A percentile compares a stretch with the other conserved stretches of the same genome.
These are phyloP conservation scores for Jacaranda mimosifolia DNA, from an alignment of 257 asterid genomes.

Conservation along the genomic window DNA sequence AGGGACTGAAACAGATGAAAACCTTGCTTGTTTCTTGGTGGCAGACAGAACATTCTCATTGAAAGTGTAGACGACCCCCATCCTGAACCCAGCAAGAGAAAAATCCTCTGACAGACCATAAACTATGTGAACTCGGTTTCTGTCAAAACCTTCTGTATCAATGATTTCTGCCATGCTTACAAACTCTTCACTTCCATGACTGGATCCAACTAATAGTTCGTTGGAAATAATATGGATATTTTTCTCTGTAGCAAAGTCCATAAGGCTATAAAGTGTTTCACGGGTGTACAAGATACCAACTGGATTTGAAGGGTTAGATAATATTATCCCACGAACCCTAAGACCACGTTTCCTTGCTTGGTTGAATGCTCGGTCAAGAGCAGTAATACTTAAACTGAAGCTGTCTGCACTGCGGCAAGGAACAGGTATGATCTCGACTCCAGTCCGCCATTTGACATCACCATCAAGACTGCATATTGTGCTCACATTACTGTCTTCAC, in stretches of 20 bases:
- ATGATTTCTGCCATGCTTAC: conserved; percentile 64
- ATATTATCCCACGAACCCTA: conserved; percentile 65
- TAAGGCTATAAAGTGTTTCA: conserved; percentile 55
- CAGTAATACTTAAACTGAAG: conserved; percentile 56
- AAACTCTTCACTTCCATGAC: conserved; percentile 55
- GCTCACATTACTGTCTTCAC: conserved; percentile 27
- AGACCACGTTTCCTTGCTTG: conserved; percentile 76
- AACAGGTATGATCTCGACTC: conserved; percentile 70
- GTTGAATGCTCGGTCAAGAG: conserved; percentile 68
- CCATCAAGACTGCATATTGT: conserved; percentile 61
- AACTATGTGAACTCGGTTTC: conserved; percentile 60
- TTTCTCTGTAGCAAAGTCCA: conserved; percentile 70
- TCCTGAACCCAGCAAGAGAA: conserved; percentile 57
- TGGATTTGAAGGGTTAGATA: conserved; percentile 73
- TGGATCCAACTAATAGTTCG: conserved; percentile 59
- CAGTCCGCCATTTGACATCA: conserved; percentile 70
- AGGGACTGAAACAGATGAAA: conserved; percentile 63
- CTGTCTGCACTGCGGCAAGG: conserved; percentile 78
- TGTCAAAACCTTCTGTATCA: conserved; percentile 52
- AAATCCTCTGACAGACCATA: conserved; percentile 63
- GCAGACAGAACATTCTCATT: conserved; percentile 57
- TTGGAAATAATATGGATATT: conserved; percentile 67
- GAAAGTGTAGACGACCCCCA: conserved; percentile 51
- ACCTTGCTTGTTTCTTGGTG: conserved; percentile 60
- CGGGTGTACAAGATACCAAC: conserved; percentile 59